phyloP scores from a whole-genome alignment of 257 asterid species.

The Nicotiana otophora region DNA sequence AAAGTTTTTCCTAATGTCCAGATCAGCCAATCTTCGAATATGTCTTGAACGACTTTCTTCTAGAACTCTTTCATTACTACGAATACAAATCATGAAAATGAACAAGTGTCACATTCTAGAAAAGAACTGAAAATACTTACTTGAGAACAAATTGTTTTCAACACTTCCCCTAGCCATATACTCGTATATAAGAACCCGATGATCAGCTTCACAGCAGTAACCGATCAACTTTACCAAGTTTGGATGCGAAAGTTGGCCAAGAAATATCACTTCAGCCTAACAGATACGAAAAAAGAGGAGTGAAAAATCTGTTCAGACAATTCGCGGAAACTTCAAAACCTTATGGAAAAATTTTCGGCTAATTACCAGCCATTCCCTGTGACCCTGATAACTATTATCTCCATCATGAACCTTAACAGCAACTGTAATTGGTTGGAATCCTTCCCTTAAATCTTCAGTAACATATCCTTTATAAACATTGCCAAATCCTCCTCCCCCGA shows the following conservation, averaged over 20 bases:
- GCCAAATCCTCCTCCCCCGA: conserved; percentile 98
- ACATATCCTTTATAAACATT: conserved; percentile 79
- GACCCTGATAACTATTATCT: conserved; percentile 89
- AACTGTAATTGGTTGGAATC: conserved; percentile 46
- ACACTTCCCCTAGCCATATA: conserved; percentile 73
- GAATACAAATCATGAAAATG: not conserved
- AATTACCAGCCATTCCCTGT: conserved; percentile 92
- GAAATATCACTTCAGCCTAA: conserved; percentile 74
- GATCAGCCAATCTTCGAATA: not conserved
- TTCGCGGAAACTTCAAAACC: not conserved
- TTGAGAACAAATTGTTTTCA: conserved; percentile 66
- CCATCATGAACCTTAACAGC: conserved; percentile 96
- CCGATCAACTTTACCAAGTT: conserved; percentile 74
- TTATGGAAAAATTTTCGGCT: not conserved
- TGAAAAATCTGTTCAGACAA: not conserved
- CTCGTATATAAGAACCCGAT: conserved; percentile 67
- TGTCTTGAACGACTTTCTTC: not conserved
- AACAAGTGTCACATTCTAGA: not conserved
- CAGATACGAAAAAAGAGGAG: conserved; percentile 4
- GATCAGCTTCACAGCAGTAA: conserved; percentile 70
- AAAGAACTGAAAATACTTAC: conserved; percentile 27
- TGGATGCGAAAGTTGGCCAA: conserved; percentile 88
- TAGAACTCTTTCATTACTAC: not conserved
- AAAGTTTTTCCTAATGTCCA: not conserved
- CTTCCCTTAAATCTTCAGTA: conserved; percentile 39